These are phyloP conservation scores for Hydnum rufescens DNA, from an alignment of 768 basidiomycete genomes.

Conservation along the genomic window DNA sequence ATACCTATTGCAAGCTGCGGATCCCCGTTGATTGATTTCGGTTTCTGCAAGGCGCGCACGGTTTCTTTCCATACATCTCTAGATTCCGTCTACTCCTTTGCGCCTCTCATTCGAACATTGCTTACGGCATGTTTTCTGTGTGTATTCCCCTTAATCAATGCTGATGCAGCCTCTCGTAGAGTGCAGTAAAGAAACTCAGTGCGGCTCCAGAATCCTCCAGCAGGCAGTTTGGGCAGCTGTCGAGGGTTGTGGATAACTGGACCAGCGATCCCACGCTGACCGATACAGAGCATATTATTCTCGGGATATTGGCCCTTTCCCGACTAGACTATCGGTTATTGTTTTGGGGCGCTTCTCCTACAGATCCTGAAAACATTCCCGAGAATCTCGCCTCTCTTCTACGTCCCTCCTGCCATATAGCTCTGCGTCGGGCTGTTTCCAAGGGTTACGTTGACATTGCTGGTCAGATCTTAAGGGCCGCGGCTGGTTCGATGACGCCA, in stretches of 20 bases:
- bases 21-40: too few species aligned
- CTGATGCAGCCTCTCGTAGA: not conserved
- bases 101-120: not conserved
- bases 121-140: not conserved
- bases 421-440: not conserved
- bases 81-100: not conserved
- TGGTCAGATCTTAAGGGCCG: too few species aligned
- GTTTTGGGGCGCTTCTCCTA: conserved; percentile 26
- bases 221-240: too few species aligned
- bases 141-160: not conserved
- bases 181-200: not conserved
- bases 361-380: conserved; percentile 7
- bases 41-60: too few species aligned
- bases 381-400: not conserved
- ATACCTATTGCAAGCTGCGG: not conserved
- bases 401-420: not conserved
- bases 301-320: conserved; percentile 54
- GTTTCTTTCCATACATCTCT: too few species aligned
- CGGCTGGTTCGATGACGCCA: too few species aligned
- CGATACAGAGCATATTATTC: conserved; percentile 40
- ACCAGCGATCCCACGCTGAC: not conserved
- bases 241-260: not conserved
- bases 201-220: too few species aligned
- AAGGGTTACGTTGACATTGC: too few species aligned
- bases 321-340: conserved; percentile 36